Conservation (phyloP, 768 basidiomycete genomes). For the Tylopilus intermedius region DNA sequence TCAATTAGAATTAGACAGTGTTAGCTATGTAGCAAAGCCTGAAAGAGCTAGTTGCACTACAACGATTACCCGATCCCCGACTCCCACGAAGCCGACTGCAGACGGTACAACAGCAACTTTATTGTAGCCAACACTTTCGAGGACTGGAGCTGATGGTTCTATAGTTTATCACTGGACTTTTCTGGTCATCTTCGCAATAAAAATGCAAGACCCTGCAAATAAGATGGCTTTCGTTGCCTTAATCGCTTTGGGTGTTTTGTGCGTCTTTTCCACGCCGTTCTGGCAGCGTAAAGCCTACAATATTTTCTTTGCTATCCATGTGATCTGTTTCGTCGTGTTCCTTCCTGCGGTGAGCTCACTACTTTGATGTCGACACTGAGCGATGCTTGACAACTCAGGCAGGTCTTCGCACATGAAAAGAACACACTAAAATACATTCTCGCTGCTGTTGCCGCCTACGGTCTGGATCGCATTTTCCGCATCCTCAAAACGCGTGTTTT, state of each 20-base stretch:
- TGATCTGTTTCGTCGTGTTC: slow-evolving; percentile 39
- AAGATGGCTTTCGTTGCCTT: slow-evolving; percentile 34
- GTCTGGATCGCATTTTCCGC: slow-evolving; percentile 44
- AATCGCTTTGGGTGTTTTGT: slow-evolving; percentile 32
- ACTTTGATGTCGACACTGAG: slow-evolving; percentile 10
- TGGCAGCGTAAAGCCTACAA: slow-evolving; percentile 41
- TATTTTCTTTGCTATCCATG: slow-evolving; percentile 41
- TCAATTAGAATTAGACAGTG: too few relatives aligned
- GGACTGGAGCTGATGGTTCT: not conserved
- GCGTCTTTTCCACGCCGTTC: slow-evolving; percentile 36
- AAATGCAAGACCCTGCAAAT: slow-evolving; percentile 10
- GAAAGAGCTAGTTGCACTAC: too few relatives aligned
- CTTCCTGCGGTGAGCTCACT: slow-evolving; percentile 31
- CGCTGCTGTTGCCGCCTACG: slow-evolving; percentile 37
- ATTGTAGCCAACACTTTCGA: too few relatives aligned
- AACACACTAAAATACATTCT: slow-evolving; percentile 39
- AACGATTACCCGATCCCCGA: too few relatives aligned
- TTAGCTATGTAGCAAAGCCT: too few relatives aligned
- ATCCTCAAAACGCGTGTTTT: slow-evolving; percentile 42
- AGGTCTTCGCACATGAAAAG: slow-evolving; percentile 25
- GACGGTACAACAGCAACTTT: too few relatives aligned
- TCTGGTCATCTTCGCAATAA: slow-evolving; percentile 12
- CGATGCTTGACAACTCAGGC: not conserved
- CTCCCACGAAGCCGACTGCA: too few relatives aligned
- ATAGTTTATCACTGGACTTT: slow-evolving; percentile 30